Base-by-base conservation (phyloP, 768 basidiomycete species). In the Calocybe cyanea region DNA sequence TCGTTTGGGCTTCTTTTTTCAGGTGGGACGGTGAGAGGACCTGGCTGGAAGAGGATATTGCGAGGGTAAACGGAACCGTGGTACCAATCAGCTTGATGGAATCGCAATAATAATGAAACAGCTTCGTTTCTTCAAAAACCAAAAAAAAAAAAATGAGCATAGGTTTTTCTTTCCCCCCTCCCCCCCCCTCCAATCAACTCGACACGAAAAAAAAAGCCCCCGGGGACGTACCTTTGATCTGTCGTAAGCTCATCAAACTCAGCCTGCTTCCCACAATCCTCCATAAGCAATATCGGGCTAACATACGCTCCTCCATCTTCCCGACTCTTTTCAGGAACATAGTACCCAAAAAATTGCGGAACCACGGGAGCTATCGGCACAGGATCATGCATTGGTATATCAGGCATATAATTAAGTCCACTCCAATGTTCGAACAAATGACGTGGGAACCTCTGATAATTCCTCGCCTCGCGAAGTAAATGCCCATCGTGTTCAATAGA, bases 261-360 rank as follows among this genome's bases (percentile, higher is more conserved):
- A 4, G 72, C 55, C 9, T 61, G 58, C 2, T 3, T 41, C 2
- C 73, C 73, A 43, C 74, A 75, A 35, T 71, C 52, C 53, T 77
- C 73, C 0, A 75, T 38, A 9, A 77, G 61, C 17, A 77, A 46
- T 28, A 75, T 69, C 0, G 72, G 68, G 46, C 72, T 73, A 30
- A 64, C 53, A 49, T 66, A 66, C 2, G 51, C 53, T 4, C 8
- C 7, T 10, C 41, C 42, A 6, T 45, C 48, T 15, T 46, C 37
- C 2, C 39, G 46, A 0, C 48, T 41, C 24, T 56, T 18, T 1
- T 56, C 52, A 7, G 62, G 63, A 6, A 53, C 56, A 52, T 83
- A 85, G 60, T 77, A 80, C 1, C 84, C 82, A 52, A 78, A 85
- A 59, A 75, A 85, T 57, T 82, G 80, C 0, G 83, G 82, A 2